Evolutionary conservation across 805 yeast genomes (phyloP).

Genomic region (Hemisphaericaspora nanyangensis): DNA sequence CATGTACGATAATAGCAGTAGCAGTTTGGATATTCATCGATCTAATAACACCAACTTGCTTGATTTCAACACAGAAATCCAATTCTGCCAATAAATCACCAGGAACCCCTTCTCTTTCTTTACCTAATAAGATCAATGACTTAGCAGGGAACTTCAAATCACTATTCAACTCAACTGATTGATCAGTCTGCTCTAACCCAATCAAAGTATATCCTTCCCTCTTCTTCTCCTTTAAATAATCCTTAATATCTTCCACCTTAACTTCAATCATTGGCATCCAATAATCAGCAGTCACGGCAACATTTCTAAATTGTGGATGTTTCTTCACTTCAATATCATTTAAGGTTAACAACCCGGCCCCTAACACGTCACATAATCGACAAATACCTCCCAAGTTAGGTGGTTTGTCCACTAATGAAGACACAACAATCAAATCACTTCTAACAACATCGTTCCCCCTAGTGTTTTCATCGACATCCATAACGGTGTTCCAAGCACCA

Average conservation of each 20-base stretch:
- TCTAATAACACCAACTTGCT: slow-evolving; percentile 86
- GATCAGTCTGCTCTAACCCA: slow-evolving; percentile 91
- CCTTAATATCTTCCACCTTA: slow-evolving; percentile 47
- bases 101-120: slow-evolving; percentile 88
- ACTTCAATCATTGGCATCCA: slow-evolving; percentile 96
- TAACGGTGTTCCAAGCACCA: slow-evolving; percentile 78
- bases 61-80: slow-evolving; percentile 85
- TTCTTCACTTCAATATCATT: slow-evolving; percentile 62
- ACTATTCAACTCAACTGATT: slow-evolving; percentile 66
- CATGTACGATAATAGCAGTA: slow-evolving; percentile 89
- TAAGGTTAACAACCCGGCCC: slow-evolving; percentile 78
- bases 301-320: slow-evolving; percentile 72
- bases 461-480: slow-evolving; percentile 50
- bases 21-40: slow-evolving; percentile 98
- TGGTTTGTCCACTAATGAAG: slow-evolving; percentile 86
- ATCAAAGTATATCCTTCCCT: slow-evolving; percentile 79
- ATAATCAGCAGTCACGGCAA: slow-evolving; percentile 89
- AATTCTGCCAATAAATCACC: slow-evolving; percentile 78
- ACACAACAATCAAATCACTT: slow-evolving; percentile 85
- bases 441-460: slow-evolving; percentile 51
- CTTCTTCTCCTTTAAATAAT: slow-evolving; percentile 57
- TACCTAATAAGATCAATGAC: slow-evolving; percentile 75
- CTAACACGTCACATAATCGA: slow-evolving; percentile 85
- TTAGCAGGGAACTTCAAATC: slow-evolving; percentile 73
- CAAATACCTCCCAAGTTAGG: slow-evolving; percentile 95